These are phyloP conservation scores for Cordyceps tenuipes DNA, from an alignment of 2,329 filamentous ascomycete genomes.

Conservation along the genomic window DNA sequence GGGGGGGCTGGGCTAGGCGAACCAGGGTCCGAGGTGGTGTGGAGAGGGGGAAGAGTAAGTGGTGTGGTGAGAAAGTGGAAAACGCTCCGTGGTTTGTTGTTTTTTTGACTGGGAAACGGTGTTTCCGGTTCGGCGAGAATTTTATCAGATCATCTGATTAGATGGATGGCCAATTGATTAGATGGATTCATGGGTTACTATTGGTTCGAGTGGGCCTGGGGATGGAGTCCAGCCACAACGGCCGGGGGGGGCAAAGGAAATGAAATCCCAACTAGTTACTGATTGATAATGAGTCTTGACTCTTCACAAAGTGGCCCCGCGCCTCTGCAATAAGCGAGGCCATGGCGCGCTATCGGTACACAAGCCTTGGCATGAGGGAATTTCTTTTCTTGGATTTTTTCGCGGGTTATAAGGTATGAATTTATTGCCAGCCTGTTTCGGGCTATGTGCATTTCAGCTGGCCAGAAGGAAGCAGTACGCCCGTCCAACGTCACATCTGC, in stretches of 20 bases:
- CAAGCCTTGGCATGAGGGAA: not conserved
- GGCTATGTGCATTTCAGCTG: not conserved
- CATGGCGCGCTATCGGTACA: not conserved
- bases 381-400: not conserved
- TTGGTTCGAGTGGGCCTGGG: conserved; percentile 6
- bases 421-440: not conserved
- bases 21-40: not conserved
- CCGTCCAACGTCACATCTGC: not conserved
- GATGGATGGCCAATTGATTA: conserved; percentile 15
- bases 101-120: not conserved
- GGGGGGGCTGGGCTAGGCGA: not conserved
- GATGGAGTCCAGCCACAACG: not conserved
- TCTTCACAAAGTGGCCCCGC: not conserved
- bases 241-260: not conserved
- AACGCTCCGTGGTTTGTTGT: not conserved
- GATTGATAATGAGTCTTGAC: not conserved
- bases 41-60: too few species aligned
- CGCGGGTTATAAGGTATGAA: not conserved
- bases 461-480: not conserved
- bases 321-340: not conserved
- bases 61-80: not conserved
- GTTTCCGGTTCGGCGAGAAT: not conserved
- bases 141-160: conserved; percentile 21
- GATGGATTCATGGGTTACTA: conserved; percentile 5
- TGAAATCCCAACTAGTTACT: not conserved